Conservation (phyloP, 2,329 filamentous ascomycete species). For the Botryosphaeria dothidea region DNA sequence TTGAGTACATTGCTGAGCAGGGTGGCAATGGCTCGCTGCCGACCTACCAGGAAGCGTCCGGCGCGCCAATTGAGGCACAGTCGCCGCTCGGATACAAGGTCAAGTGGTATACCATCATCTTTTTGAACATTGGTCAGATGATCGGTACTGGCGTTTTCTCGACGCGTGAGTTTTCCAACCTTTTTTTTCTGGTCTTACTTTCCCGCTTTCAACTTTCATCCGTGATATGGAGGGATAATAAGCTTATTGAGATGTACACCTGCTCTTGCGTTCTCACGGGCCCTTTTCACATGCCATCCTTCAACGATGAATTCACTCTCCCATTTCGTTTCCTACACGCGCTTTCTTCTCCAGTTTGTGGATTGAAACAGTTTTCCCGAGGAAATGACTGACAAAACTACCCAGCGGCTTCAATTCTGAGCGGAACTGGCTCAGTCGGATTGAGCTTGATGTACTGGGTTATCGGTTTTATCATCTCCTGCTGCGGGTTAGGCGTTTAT, state of each 20-base stretch:
- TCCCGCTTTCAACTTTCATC: no score
- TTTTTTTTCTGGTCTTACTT: no score
- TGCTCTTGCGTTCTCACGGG: no score
- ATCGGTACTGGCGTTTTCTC: slow-evolving; percentile 66
- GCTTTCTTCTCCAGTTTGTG: no score
- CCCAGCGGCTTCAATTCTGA: slow-evolving; percentile 48
- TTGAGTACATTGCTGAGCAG: slow-evolving; percentile 45
- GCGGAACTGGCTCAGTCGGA: slow-evolving; percentile 62
- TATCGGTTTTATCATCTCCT: slow-evolving; percentile 61
- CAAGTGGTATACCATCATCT: slow-evolving; percentile 57
- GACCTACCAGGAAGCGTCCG: slow-evolving; percentile 62
- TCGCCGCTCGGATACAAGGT: slow-evolving; percentile 64
- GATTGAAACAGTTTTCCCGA: no score
- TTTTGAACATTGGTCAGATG: slow-evolving; percentile 64
- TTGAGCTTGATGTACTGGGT: slow-evolving; percentile 65
- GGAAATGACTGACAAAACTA: neutral
- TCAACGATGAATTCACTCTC: no score
- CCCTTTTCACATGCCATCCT: no score
- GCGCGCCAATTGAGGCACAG: slow-evolving; percentile 60
- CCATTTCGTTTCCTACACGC: no score
- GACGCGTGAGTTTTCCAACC: slow-evolving; percentile 52
- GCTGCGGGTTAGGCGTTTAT: slow-evolving; percentile 59
- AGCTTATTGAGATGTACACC: no score
- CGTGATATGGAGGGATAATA: no score
- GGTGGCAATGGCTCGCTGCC: slow-evolving; percentile 53